Conservation (phyloP, 2,329 filamentous ascomycete genomes). For the Pseudonectria foliicola region DNA sequence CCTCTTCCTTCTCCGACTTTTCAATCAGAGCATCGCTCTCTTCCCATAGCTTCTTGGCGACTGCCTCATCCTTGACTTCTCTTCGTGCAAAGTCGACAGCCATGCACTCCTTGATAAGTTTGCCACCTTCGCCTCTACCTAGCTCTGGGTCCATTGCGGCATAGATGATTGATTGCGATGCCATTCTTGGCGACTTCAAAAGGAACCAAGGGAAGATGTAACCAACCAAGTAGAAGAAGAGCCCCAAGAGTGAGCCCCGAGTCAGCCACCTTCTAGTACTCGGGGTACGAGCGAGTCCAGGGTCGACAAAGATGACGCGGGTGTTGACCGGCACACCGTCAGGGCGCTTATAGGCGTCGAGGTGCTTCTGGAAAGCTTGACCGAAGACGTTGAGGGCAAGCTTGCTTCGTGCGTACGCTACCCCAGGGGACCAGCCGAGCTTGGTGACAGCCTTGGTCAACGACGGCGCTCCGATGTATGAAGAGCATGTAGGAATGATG, state of each 20-base stretch:
- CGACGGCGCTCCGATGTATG: slow-evolving; percentile 73
- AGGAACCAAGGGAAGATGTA: slow-evolving; percentile 84
- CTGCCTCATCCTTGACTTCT: slow-evolving; percentile 70
- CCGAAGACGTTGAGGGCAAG: slow-evolving; percentile 86
- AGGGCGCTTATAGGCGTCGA: slow-evolving; percentile 75
- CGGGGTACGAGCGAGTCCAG: slow-evolving; percentile 75
- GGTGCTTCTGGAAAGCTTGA: slow-evolving; percentile 83
- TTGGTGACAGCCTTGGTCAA: slow-evolving; percentile 46
- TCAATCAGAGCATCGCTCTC: slow-evolving; percentile 81
- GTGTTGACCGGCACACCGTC: slow-evolving; percentile 78
- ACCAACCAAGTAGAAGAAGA: slow-evolving; percentile 66
- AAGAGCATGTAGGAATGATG: slow-evolving; percentile 77
- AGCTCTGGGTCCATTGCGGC: slow-evolving; percentile 77
- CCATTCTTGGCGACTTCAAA: slow-evolving; percentile 75
- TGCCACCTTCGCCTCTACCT: slow-evolving; percentile 57
- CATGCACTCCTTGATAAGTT: slow-evolving; percentile 81
- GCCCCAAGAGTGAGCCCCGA: slow-evolving; percentile 72
- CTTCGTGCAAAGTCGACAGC: slow-evolving; percentile 62
- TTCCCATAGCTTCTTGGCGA: slow-evolving; percentile 84
- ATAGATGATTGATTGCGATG: slow-evolving; percentile 78
- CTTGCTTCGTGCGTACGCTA: slow-evolving; percentile 59
- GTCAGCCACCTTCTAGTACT: slow-evolving; percentile 84
- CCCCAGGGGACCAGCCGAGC: slow-evolving; percentile 47
- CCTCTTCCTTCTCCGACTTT: slow-evolving; percentile 62
- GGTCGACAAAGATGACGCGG: slow-evolving; percentile 80